Conservation (phyloP, 1,139 yeast species). For the Yamadazyma diddensiae region DNA sequence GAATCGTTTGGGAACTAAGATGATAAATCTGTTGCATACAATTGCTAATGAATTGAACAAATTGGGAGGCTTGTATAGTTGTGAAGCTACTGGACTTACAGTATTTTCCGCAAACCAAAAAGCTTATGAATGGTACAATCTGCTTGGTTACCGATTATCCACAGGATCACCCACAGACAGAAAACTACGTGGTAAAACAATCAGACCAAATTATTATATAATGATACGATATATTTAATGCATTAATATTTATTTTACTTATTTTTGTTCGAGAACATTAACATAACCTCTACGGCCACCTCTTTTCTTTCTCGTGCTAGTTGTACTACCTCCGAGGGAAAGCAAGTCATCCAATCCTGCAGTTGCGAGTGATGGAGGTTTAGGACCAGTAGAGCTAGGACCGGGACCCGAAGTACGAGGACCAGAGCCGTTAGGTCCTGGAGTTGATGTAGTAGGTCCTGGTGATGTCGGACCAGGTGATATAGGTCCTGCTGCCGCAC, state of each 20-base stretch:
- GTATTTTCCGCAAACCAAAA: constrained; percentile 47
- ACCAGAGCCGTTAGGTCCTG: neutral
- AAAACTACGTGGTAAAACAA: constrained; percentile 34
- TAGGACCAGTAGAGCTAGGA: constrained; percentile 6
- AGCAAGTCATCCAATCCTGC: constrained; percentile 71
- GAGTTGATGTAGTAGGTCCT: neutral
- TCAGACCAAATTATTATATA: constrained; percentile 31
- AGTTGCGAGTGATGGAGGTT: constrained; percentile 29
- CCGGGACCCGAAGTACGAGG: constrained; percentile 1
- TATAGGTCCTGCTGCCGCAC: neutral
- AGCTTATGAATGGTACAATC: constrained; percentile 44
- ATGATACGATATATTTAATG: constrained; percentile 9
- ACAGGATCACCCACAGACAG: constrained; percentile 45
- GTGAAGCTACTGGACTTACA: constrained; percentile 41
- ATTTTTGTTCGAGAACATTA: constrained; percentile 57
- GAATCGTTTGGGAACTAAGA: constrained; percentile 28
- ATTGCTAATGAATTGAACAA: constrained; percentile 18
- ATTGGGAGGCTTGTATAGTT: constrained; percentile 4
- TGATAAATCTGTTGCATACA: constrained; percentile 30
- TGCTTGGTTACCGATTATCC: constrained; percentile 35
- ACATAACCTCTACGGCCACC: constrained; percentile 76
- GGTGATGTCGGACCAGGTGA: neutral
- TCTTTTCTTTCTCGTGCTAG: constrained; percentile 49
- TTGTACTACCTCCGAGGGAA: constrained; percentile 40
- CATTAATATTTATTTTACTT: constrained; percentile 5